Conservation (phyloP, 306 rosid species). For the Astragalus membranaceus region DNA sequence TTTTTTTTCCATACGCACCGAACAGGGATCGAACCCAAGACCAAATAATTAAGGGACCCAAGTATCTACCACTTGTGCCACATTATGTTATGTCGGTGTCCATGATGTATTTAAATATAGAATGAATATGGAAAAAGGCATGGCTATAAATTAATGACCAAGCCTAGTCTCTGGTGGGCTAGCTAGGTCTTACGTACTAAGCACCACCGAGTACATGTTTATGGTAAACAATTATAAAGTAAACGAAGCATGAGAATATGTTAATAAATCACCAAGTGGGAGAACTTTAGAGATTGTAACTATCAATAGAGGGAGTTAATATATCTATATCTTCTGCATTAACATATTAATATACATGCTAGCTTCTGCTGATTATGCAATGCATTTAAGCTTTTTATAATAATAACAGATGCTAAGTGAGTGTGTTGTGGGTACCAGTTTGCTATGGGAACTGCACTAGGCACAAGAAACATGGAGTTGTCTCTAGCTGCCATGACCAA, state of each 20-base stretch:
- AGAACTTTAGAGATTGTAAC: background rate
- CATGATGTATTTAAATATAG: too few species aligned
- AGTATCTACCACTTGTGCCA: too few species aligned
- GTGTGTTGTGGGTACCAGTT: conserved; percentile 13
- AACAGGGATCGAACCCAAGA: too few species aligned
- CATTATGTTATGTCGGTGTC: too few species aligned
- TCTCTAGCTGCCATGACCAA: conserved; percentile 35
- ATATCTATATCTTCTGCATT: background rate
- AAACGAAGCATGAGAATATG: conserved; percentile 16
- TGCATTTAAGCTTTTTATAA: background rate
- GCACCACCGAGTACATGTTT: conserved; percentile 11
- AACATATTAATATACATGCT: background rate
- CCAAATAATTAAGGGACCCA: too few species aligned
- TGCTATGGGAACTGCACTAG: conserved; percentile 24
- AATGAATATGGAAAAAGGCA: background rate
- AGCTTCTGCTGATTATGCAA: background rate
- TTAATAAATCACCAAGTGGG: conserved; percentile 1
- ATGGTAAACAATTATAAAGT: conserved; percentile 8
- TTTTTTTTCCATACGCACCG: too few species aligned
- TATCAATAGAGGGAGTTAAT: background rate
- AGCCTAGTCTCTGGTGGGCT: conserved; percentile 16
- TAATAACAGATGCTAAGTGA: background rate
- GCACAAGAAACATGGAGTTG: conserved; percentile 42
- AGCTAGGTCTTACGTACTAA: background rate
- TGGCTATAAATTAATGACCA: background rate